Percentiles rank a stretch among this genome's conserved stretches.
Conservation (phyloP, 495 filamentous ascomycete species). For the Cercophora sp. region DNA sequence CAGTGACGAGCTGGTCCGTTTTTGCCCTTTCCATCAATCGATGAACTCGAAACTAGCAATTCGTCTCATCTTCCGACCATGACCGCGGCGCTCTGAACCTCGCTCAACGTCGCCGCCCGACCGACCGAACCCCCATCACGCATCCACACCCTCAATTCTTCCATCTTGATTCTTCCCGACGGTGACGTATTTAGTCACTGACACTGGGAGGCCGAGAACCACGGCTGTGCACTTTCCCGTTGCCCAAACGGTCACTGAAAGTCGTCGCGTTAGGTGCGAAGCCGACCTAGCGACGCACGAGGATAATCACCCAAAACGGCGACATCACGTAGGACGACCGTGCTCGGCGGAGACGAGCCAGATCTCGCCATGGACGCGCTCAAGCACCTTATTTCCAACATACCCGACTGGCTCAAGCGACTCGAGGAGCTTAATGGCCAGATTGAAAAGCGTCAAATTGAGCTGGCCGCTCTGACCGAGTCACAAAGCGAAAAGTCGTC, state of each 20-base stretch:
- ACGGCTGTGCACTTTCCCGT: too few species aligned
- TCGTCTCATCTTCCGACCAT: neutral
- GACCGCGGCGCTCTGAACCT: neutral
- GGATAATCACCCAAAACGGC: constrained; percentile 23
- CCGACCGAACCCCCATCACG: neutral
- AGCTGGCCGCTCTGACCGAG: constrained; percentile 53
- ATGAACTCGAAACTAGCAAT: neutral
- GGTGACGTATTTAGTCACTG: too few species aligned
- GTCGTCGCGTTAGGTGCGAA: constrained; percentile 24
- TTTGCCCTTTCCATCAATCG: neutral
- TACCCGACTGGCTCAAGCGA: constrained; percentile 64
- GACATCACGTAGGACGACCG: constrained; percentile 1
- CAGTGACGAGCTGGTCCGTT: too few species aligned
- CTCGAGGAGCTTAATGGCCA: constrained; percentile 67
- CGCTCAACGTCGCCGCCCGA: neutral
- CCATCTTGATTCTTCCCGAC: too few species aligned
- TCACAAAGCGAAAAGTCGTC: constrained; percentile 20
- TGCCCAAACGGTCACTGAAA: neutral
- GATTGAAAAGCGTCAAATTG: constrained; percentile 64
- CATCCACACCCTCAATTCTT: neutral
- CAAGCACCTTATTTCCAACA: constrained; percentile 55
- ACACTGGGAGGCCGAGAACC: too few species aligned
- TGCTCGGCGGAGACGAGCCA: constrained; percentile 24
- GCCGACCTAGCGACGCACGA: constrained; percentile 24
- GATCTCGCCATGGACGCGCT: constrained; percentile 58